These are phyloP conservation scores for Boletus rubroflammeus DNA, from an alignment of 768 basidiomycete genomes.

Conservation along the genomic window DNA sequence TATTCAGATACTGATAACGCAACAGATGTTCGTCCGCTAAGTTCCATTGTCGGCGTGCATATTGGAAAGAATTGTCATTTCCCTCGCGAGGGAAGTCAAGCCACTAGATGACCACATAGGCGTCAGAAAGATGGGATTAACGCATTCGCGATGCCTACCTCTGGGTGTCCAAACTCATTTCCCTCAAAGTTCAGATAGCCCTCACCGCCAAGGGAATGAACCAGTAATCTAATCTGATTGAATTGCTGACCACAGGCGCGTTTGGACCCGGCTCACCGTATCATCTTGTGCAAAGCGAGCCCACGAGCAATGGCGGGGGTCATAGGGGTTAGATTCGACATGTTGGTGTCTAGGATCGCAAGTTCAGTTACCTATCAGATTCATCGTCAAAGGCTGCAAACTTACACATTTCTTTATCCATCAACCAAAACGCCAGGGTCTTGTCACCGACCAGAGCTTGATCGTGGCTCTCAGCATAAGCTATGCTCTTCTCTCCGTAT, in stretches of 20 bases:
- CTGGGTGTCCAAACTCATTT: slow-evolving; percentile 98
- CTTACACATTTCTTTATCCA: slow-evolving; percentile 99
- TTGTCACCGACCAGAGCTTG: slow-evolving; percentile 99
- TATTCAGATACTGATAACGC: slow-evolving; percentile 92
- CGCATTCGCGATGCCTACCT: slow-evolving; percentile 45
- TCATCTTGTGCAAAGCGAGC: slow-evolving; percentile 94
- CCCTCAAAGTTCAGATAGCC: slow-evolving; percentile 98
- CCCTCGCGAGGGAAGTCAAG: slow-evolving; percentile 98
- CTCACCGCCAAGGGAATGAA: slow-evolving; percentile 92
- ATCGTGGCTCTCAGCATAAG: slow-evolving; percentile 94
- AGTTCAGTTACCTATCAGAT: neutral
- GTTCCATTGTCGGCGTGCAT: slow-evolving; percentile 97
- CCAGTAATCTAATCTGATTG: slow-evolving; percentile 59
- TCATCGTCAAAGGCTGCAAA: slow-evolving; percentile 5
- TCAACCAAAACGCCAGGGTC: slow-evolving; percentile 97
- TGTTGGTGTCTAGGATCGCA: slow-evolving; percentile 69
- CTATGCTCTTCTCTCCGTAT: slow-evolving; percentile 85
- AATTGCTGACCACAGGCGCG: neutral
- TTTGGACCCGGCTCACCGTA: slow-evolving; percentile 54
- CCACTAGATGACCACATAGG: slow-evolving; percentile 54
- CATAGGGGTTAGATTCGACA: slow-evolving; percentile 82
- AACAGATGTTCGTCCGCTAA: slow-evolving; percentile 80
- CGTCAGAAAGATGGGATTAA: neutral
- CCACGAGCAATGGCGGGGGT: slow-evolving; percentile 88
- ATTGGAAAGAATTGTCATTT: slow-evolving; percentile 93